These are phyloP conservation scores for Mucor velutinosus DNA, from an alignment of 371 early-diverging fungal species.

Conservation along the genomic window DNA sequence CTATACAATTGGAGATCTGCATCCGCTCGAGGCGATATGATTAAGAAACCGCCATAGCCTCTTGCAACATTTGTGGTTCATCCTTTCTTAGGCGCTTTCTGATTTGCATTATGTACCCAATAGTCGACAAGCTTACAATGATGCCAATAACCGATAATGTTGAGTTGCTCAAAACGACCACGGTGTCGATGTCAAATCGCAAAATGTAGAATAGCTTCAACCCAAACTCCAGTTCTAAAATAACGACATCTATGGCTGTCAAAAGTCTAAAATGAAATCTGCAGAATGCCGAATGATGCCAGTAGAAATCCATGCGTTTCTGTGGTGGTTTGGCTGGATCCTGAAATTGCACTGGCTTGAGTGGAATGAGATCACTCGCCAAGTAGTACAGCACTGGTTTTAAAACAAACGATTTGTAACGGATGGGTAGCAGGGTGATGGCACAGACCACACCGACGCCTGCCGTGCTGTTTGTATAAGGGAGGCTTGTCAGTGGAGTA, in stretches of 20 bases:
- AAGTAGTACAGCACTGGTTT: constrained; percentile 46
- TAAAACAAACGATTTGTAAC: constrained; percentile 35
- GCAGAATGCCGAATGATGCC: constrained; percentile 32
- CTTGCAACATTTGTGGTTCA: constrained; percentile 29
- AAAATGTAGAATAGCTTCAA: constrained; percentile 46
- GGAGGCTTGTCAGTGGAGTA: background rate
- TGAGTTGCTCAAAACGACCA: constrained; percentile 37
- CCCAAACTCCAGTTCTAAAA: constrained; percentile 45
- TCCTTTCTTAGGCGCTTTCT: constrained; percentile 24
- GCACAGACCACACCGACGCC: constrained; percentile 35
- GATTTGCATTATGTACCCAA: constrained; percentile 32
- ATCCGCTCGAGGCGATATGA: background rate
- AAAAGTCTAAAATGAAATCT: constrained; percentile 37
- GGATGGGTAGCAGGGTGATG: constrained; percentile 38
- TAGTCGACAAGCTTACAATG: constrained; percentile 27
- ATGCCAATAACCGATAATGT: constrained; percentile 36
- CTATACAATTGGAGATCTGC: background rate
- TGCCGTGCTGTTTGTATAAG: constrained; percentile 25
- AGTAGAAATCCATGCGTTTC: constrained; percentile 36
- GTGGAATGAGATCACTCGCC: constrained; percentile 35
- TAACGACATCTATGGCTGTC: constrained; percentile 36
- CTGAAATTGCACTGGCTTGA: constrained; percentile 25
- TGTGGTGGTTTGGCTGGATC: constrained; percentile 19
- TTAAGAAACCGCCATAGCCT: constrained; percentile 17
- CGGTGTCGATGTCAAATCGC: constrained; percentile 40